Base-by-base conservation (phyloP, 2,329 filamentous ascomycete genomes). In the Daldinia sp. region DNA sequence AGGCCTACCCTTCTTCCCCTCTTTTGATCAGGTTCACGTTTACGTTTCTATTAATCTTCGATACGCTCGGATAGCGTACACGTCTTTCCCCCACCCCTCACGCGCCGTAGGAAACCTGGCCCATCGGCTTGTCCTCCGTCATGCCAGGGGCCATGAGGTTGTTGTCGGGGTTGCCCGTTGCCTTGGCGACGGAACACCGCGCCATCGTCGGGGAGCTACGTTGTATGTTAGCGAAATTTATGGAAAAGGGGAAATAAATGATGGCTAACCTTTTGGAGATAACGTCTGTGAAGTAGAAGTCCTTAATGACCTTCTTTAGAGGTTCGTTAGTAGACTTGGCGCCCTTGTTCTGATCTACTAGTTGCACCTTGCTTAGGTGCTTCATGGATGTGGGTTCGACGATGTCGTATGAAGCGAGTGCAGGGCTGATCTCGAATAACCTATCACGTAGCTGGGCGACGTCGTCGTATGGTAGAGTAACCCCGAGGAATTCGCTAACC, bases 271-370 rank as follows among this genome's bases (percentile, higher is more conserved):
- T 97, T 86, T 95, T 90, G 35, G 94, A 96, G 78, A 99, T 97
- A 61, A 90, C 88, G 80, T 99, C 94, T 78, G 95, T 99, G 80
- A 98, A 97, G 83, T 94, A 99, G 79, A 99, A 99, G 83, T 99
- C 92, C 73, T 97, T 89, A 72, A 99, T 92, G 59, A 91, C 88
- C 80, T 91, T 92, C 83, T 89, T 92, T 73, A 99, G 84, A 27
- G 91, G 87, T 71, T 84, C 80, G n/a, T 88, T 89, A 37, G 83
- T 90, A n/a, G 85, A 74, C 79, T 92, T 90, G 51, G 87, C 81
- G 48, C 92, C 93, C 87, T 95, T 97, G 84, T 98, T 98, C 80
- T 96, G 92, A 76, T 98, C 95, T 54, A 97, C 92, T 60, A 99
- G 84, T 80, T 98, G 94, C 60, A 97, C 90, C 85, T 94, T 97